A percentile compares a stretch with the other conserved stretches of the same genome.
phyloP scores from a whole-genome alignment of 305 asterid species.

The Rubia tinctorum region DNA sequence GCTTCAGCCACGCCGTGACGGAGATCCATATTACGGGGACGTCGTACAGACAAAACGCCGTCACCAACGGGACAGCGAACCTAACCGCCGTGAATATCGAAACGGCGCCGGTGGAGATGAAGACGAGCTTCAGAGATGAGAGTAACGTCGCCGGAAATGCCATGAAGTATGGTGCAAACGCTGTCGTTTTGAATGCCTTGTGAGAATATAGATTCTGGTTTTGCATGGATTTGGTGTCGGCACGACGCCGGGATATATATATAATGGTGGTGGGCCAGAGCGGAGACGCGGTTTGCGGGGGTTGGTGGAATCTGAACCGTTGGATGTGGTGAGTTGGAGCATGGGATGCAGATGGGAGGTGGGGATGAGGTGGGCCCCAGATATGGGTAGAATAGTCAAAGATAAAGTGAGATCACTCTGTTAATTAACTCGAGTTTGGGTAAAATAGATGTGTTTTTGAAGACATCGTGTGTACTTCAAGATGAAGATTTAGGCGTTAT shows the following conservation, averaged over 20 bases:
- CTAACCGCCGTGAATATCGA: conserved; percentile 36
- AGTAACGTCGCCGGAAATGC: conserved; percentile 25
- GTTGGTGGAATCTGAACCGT: conserved; percentile 18
- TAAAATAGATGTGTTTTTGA: neutral
- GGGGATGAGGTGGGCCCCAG: conserved; percentile 5
- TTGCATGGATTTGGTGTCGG: conserved; percentile 19
- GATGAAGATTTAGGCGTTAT: neutral
- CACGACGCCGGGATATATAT: neutral
- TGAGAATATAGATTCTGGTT: neutral
- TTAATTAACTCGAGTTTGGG: neutral
- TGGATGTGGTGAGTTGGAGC: conserved; percentile 14
- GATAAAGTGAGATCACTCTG: conserved; percentile 6
- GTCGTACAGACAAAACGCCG: conserved; percentile 26
- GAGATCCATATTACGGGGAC: conserved; percentile 40
- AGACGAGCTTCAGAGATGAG: conserved; percentile 35
- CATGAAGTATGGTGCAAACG: neutral
- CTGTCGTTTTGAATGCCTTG: neutral
- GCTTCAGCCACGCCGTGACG: conserved; percentile 41
- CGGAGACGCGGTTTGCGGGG: conserved; percentile 15
- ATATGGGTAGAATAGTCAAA: conserved; percentile 13
- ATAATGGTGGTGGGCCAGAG: neutral
- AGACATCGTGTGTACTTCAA: neutral
- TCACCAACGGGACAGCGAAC: conserved; percentile 29
- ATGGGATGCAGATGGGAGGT: conserved; percentile 6
- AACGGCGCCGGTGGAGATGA: conserved; percentile 49